Evolutionary conservation across 805 yeast species (phyloP).

Genomic region (Isabelozyma pseudorhagii): DNA sequence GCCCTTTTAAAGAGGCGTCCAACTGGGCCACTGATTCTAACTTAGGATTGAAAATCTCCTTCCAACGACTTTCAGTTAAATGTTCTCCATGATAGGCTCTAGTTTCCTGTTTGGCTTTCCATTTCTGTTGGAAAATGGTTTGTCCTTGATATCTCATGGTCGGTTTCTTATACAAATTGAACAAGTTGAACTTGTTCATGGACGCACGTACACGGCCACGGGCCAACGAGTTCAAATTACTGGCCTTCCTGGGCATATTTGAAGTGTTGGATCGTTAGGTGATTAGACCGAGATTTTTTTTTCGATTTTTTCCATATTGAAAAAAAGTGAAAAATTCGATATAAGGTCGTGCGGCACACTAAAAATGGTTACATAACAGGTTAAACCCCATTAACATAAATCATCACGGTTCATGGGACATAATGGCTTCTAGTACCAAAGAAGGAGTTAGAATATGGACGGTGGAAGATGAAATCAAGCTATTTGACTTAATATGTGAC

Average conservation of each 20-base stretch:
- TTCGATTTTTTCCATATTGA: not conserved
- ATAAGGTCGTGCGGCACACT: not conserved
- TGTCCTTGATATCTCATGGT: conserved; percentile 51
- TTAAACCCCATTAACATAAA: too few species aligned
- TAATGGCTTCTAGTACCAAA: not conserved
- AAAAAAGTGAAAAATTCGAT: not conserved
- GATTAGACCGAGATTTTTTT: not conserved
- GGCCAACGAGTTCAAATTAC: conserved; percentile 52
- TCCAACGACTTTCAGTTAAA: conserved; percentile 80
- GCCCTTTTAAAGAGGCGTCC: conserved; percentile 73
- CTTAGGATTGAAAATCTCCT: conserved; percentile 62
- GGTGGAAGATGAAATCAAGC: conserved; percentile 56
- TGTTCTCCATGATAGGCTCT: conserved; percentile 96
- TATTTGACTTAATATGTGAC: conserved; percentile 60
- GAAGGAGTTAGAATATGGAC: conserved; percentile 44
- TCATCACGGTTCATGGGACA: not conserved
- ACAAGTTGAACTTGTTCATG: conserved; percentile 87
- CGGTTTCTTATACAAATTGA: conserved; percentile 78
- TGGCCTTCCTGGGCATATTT: conserved; percentile 62
- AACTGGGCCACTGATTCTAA: conserved; percentile 85
- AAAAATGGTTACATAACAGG: too few species aligned
- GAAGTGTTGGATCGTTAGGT: not conserved
- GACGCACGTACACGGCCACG: conserved; percentile 82
- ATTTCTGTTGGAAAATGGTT: conserved; percentile 88
- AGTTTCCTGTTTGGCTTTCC: conserved; percentile 87